These are phyloP conservation scores for Hypoxylon intermedium DNA, from an alignment of 495 filamentous ascomycete species.

Conservation along the genomic window DNA sequence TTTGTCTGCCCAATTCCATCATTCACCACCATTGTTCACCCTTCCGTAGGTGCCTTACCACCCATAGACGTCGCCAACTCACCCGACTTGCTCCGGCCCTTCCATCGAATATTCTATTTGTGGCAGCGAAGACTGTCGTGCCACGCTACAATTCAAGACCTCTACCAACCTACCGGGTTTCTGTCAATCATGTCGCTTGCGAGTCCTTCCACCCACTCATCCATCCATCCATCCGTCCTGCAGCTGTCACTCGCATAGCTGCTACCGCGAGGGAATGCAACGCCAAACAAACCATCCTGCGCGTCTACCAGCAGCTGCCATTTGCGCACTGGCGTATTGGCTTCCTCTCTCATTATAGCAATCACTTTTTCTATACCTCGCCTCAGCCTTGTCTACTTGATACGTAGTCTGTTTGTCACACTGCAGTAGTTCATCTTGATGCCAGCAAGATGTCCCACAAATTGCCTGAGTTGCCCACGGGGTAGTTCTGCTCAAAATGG, in stretches of 20 bases:
- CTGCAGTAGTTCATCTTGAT: slow-evolving; percentile 37
- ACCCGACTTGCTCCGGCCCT: slow-evolving; percentile 36
- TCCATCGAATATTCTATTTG: slow-evolving; percentile 27
- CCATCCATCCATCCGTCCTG: slow-evolving; percentile 10
- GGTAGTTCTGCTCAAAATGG: slow-evolving; percentile 15
- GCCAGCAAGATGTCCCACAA: slow-evolving; percentile 28
- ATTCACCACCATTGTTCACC: slow-evolving; percentile 5
- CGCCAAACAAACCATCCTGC: slow-evolving; percentile 19
- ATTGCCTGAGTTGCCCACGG: slow-evolving; percentile 15
- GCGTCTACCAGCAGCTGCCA: slow-evolving; percentile 21
- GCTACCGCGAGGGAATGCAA: slow-evolving; percentile 20
- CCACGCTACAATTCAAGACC: slow-evolving; percentile 29
- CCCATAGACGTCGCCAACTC: slow-evolving; percentile 15
- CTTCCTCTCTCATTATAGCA: background rate
- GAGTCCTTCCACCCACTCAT: background rate
- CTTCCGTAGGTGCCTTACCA: slow-evolving; percentile 28
- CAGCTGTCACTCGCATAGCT: slow-evolving; percentile 28
- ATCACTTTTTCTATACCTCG: slow-evolving; percentile 2
- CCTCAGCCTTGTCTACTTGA: slow-evolving; percentile 35
- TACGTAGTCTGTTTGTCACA: slow-evolving; percentile 36
- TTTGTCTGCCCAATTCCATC: slow-evolving; percentile 31
- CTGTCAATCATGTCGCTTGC: slow-evolving; percentile 20
- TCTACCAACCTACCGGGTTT: slow-evolving; percentile 35
- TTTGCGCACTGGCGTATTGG: slow-evolving; percentile 5
- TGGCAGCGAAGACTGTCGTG: slow-evolving; percentile 17